Evolutionary conservation across 805 yeast genomes (phyloP), one percentile per base, ranked within the genome.

Genomic region (Metschnikowia vanudenii): DNA sequence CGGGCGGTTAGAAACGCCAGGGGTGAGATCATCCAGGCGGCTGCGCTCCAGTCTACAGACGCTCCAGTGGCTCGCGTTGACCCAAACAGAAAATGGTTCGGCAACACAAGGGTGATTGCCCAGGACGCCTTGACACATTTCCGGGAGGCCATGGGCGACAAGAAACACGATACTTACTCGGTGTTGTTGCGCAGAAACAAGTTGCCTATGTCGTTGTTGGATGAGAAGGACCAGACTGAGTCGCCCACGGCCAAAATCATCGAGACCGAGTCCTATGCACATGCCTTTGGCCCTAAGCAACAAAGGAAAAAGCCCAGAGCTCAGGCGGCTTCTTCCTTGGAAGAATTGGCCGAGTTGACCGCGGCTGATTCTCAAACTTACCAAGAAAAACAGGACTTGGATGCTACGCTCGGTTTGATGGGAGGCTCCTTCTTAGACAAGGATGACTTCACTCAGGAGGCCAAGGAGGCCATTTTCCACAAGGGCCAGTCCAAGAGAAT

Each of bases 401-500:
- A 80, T 41, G 75, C 90, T 8, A 85, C 91, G 10, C 68, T 88
- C 51, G 96, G 96, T 8, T 73, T 86, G 49, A 86, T 86, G 92
- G 90, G 89, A 53, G 83, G 79, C 18, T 71, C 78, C 10, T 49
- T 72, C 47, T 62, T 71, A 59, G 76, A 72, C 47, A 81, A 83
- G 41, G 96, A 89, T 55, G 96, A 88, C 45, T 88, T 85, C 79
- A 78, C 95, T 4, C 84, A 83, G 58, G 94, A 88, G 59, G 96
- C 97, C 33, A 90, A 88, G 64, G 99, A 94, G 68, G 91, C 94
- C 50, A 91, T 92, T 67, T 92, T 92, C 76, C 83, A 85, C 63
- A 92, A 92, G 67, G 99, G 99, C 59, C 99, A 92, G 73, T 90
- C 97, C 39, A 92, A 92, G 71, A 86, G 99, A 74, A 92, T 92